Evolutionary conservation across 345 rosid species (phyloP).

Genomic region (Camelina laxa): DNA sequence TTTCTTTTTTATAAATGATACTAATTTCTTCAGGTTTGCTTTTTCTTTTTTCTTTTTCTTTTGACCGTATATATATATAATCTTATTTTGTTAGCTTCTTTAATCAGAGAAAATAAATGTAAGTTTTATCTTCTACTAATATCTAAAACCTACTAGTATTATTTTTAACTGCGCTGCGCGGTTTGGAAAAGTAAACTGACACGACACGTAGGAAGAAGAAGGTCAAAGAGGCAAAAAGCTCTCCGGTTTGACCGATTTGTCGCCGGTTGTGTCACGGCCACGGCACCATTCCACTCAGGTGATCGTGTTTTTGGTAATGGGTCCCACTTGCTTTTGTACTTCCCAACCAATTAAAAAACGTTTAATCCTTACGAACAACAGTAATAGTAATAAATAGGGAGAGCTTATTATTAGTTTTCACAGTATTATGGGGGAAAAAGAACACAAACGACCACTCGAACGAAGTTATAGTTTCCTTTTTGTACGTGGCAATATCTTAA

Average conservation of each 20-base stretch:
- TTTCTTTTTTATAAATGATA: background rate
- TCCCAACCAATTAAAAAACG: conserved; percentile 4
- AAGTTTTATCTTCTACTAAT: too few species aligned
- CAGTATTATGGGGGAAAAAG: background rate
- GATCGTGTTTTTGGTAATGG: conserved; percentile 6
- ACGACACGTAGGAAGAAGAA: conserved; percentile 40
- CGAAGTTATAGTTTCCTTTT: background rate
- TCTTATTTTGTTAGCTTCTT: conserved; percentile 13
- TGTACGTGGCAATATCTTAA: conserved; percentile 16
- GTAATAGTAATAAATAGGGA: background rate
- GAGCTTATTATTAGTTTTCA: background rate
- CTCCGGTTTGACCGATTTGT: conserved; percentile 56
- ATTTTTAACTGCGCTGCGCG: conserved; percentile 8
- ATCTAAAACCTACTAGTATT: background rate
- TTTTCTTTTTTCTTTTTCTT: conserved; percentile 34
- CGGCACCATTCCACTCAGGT: conserved; percentile 41
- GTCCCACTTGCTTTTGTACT: conserved; percentile 19
- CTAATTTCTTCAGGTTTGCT: conserved; percentile 25
- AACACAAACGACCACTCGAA: background rate
- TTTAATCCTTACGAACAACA: background rate
- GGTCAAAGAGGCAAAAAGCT: conserved; percentile 56
- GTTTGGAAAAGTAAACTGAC: conserved; percentile 29
- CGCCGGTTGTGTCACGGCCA: conserved; percentile 69
- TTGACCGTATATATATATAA: conserved; percentile 14
- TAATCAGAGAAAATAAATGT: background rate